phyloP scores from a whole-genome alignment of 257 asterid species.

The Plantago major region DNA sequence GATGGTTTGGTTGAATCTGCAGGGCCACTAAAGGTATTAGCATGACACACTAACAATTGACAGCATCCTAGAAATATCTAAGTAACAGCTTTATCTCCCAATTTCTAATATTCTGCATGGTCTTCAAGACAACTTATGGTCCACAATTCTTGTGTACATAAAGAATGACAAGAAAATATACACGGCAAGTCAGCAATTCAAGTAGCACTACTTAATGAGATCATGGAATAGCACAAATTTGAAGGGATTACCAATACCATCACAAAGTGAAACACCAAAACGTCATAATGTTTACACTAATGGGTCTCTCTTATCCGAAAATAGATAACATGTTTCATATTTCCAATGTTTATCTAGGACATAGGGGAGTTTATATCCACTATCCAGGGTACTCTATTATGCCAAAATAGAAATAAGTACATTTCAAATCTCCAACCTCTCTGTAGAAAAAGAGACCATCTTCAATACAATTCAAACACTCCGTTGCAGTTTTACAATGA shows the following conservation, averaged over 20 bases:
- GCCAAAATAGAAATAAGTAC: too few species aligned
- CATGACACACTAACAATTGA: conserved; percentile 1
- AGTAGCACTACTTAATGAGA: conserved; percentile 5
- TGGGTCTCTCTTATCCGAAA: conserved; percentile 15
- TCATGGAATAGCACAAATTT: conserved; percentile 3
- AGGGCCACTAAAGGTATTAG: conserved; percentile 14
- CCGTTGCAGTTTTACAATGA: too few species aligned
- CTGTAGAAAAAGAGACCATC: too few species aligned
- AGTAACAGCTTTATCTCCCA: not conserved
- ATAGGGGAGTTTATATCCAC: not conserved
- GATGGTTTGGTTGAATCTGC: conserved; percentile 97
- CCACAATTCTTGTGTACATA: too few species aligned
- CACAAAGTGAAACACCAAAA: conserved; percentile 11
- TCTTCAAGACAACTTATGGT: too few species aligned
- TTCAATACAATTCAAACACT: too few species aligned
- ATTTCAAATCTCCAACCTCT: too few species aligned
- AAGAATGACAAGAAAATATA: conserved; percentile 6
- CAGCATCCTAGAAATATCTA: conserved; percentile 1
- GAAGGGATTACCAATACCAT: not conserved
- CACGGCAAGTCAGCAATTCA: not conserved
- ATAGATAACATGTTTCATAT: conserved; percentile 1
- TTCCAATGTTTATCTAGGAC: not conserved
- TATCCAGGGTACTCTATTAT: too few species aligned
- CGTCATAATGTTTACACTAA: conserved; percentile 6
- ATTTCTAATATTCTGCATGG: not conserved